Conservation (phyloP, 352 stramenopile species). For the Discostella stelligera region DNA sequence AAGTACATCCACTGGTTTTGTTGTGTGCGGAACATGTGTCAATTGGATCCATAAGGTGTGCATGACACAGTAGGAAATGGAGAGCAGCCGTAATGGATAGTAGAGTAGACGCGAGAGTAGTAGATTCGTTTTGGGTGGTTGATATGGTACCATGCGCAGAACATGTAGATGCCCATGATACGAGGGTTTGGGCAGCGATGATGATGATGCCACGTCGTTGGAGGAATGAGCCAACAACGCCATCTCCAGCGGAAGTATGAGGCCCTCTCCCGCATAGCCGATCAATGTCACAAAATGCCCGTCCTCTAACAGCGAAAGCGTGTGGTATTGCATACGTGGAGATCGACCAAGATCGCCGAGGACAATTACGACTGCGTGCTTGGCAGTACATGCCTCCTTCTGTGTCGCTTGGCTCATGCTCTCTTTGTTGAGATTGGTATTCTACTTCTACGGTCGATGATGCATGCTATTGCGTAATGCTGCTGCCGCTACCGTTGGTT, state of each 20-base stretch:
- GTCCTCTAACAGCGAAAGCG: conserved; percentile 89
- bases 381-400: neutral
- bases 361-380: conserved; percentile 76
- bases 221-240: neutral
- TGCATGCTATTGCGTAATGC: too few species aligned
- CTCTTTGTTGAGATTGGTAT: too few species aligned
- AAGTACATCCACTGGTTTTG: conserved; percentile 86
- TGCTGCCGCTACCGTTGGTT: too few species aligned
- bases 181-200: conserved; percentile 1
- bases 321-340: conserved; percentile 99
- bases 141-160: conserved; percentile 28
- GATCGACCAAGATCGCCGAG: conserved; percentile 89
- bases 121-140: conserved; percentile 4
- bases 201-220: conserved; percentile 17
- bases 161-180: conserved; percentile 31
- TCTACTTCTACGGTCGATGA: too few species aligned
- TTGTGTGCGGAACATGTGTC: conserved; percentile 40
- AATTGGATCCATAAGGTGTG: conserved; percentile 38
- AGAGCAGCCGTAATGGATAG: conserved; percentile 36
- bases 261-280: conserved; percentile 85
- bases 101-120: conserved; percentile 32
- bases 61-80: conserved; percentile 37
- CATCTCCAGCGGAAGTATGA: conserved; percentile 39
- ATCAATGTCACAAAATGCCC: conserved; percentile 89
- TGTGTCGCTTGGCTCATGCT: too few species aligned